phyloP scores from a whole-genome alignment of 257 asterid species.

The Lycium barbarum region DNA sequence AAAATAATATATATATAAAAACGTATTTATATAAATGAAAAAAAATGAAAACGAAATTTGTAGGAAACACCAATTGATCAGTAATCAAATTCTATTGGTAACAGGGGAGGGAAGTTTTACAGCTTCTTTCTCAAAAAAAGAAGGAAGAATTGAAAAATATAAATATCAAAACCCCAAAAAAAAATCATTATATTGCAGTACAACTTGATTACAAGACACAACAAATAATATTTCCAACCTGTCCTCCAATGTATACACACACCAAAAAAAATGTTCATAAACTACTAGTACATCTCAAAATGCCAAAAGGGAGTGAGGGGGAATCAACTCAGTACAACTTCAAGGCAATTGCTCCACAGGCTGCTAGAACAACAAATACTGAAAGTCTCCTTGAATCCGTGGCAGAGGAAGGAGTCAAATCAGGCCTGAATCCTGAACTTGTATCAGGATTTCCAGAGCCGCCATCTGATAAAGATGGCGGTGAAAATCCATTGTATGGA shows the following conservation, averaged over 20 bases:
- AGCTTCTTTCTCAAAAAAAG: not conserved
- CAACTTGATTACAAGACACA: not conserved
- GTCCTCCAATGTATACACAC: not conserved
- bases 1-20: too few species aligned
- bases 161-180: not conserved
- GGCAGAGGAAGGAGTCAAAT: slow-evolving; percentile 54
- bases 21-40: too few species aligned
- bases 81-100: not conserved
- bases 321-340: slow-evolving; percentile 34
- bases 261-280: slow-evolving; percentile 1
- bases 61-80: not conserved
- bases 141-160: not conserved
- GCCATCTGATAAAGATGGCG: slow-evolving; percentile 16
- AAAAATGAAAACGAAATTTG: too few species aligned
- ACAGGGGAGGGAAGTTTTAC: not conserved
- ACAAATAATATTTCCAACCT: not conserved
- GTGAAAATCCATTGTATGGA: slow-evolving; percentile 31
- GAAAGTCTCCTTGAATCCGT: slow-evolving; percentile 33
- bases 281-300: not conserved
- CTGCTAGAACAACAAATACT: slow-evolving; percentile 37
- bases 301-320: too few species aligned
- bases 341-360: slow-evolving; percentile 43
- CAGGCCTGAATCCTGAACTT: slow-evolving; percentile 64
- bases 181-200: not conserved
- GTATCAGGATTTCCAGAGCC: slow-evolving; percentile 43